Evolutionary conservation across 805 yeast species (phyloP), one percentile per base, ranked within the genome.

Genomic region (Hanseniaspora mollemarum): DNA sequence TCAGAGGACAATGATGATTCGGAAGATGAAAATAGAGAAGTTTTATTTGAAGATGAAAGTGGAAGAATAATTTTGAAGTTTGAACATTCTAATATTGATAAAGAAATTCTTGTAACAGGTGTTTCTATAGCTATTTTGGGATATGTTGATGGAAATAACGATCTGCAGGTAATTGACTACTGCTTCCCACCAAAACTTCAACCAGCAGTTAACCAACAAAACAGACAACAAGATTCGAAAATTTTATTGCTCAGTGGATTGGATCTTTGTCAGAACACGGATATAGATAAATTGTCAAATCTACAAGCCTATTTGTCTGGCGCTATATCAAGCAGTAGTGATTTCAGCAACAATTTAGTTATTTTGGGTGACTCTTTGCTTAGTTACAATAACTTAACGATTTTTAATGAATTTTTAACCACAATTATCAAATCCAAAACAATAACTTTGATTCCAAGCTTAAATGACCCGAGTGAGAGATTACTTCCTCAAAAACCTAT

Each of bases 401-500:
- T 69, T n/a, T 64, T 90, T 22, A 90, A 85, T 57, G 57, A 61
- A 9, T 77, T 81, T 57, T 56, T 90, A 4, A 61, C 70, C 1
- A 80, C 81, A 13, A 54, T 85, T 1, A 66, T 80, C 2, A 63
- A 71, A 7, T 70, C 82, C 1, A 65, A 87, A 16, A 83, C 94
- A 0, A 78, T 88, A 6, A 75, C 81, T 39, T 58, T 92, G 1
- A 72, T 92, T 79, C 95, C 98, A 0, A 97, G 98, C 4, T 74
- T 69, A 7, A 66, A 72, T 3, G 98, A 92, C 62, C 95, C 96
- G 0, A 79, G 86, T n/a, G 94, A 84, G 54, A 67, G 74, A 16
- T 76, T 88, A 45, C 65, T 87, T 52, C 98, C 98, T 0, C 96
- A 92, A 64, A 95, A 83, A 62, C 83, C 94, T 1, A 61, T 92